phyloP scores from a whole-genome alignment of 768 basidiomycete genomes.

The Hypholoma sublateritium region DNA sequence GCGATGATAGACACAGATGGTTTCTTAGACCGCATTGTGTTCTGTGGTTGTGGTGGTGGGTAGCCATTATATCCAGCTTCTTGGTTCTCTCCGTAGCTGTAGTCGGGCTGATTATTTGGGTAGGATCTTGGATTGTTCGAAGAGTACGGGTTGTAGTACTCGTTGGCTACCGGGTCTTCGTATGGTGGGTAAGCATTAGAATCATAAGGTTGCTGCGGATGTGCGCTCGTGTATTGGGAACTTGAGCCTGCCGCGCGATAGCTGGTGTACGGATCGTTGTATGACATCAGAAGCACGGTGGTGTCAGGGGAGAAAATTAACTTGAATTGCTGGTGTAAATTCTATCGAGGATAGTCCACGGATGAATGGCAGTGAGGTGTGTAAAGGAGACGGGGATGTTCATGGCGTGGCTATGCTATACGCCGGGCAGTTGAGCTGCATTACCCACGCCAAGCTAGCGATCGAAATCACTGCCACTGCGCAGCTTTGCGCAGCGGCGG shows the following conservation, averaged over 20 bases:
- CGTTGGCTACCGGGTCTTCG: constrained; percentile 42
- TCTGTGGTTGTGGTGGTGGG: constrained; percentile 24
- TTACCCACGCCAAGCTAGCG: constrained; percentile 3
- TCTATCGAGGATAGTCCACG: too few relatives aligned
- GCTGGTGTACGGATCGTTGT: constrained; percentile 54
- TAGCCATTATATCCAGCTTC: constrained; percentile 21
- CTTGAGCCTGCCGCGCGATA: constrained; percentile 22
- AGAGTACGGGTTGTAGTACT: constrained; percentile 31
- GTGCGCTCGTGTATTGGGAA: constrained; percentile 20
- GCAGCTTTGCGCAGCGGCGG: neutral
- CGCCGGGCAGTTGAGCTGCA: constrained; percentile 9
- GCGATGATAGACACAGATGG: constrained; percentile 15
- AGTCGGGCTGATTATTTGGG: constrained; percentile 32
- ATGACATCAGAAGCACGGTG: constrained; percentile 36
- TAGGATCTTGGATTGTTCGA: constrained; percentile 25
- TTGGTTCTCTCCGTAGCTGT: constrained; percentile 15
- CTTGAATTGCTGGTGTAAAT: too few relatives aligned
- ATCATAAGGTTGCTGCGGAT: constrained; percentile 27
- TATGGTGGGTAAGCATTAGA: constrained; percentile 45
- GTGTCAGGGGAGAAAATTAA: too few relatives aligned
- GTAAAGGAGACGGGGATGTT: constrained; percentile 10
- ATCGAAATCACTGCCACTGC: neutral
- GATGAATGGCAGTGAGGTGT: neutral
- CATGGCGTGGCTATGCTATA: constrained; percentile 13
- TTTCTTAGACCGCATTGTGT: constrained; percentile 15